These are phyloP conservation scores for Microbotryum scabiosae DNA, from an alignment of 1,284 basidiomycete species.

Conservation along the genomic window DNA sequence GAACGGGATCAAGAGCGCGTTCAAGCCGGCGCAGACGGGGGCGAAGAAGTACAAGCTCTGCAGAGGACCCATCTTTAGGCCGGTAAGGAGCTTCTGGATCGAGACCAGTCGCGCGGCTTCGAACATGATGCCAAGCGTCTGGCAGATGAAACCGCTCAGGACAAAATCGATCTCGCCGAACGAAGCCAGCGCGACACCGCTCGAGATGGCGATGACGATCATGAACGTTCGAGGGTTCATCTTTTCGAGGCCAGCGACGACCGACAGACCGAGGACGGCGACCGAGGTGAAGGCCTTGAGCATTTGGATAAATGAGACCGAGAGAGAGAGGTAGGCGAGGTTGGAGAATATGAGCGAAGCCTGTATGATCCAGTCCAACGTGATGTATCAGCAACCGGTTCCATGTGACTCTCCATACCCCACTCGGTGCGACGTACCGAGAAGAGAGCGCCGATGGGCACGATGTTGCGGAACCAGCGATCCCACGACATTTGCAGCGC, in stretches of 20 bases:
- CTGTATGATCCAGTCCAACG: too few species aligned
- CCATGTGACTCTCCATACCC: too few species aligned
- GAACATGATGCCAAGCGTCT: slow-evolving; percentile 43
- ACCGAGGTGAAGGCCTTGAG: slow-evolving; percentile 43
- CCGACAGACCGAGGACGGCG: slow-evolving; percentile 35
- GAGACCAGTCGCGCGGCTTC: slow-evolving; percentile 45
- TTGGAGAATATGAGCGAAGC: slow-evolving; percentile 45
- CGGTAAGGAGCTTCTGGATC: slow-evolving; percentile 46
- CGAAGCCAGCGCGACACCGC: slow-evolving; percentile 41
- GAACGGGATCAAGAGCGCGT: slow-evolving; percentile 43
- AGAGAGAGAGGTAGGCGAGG: slow-evolving; percentile 45
- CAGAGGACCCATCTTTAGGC: slow-evolving; percentile 45
- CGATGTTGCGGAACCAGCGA: slow-evolving; percentile 40
- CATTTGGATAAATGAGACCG: slow-evolving; percentile 46
- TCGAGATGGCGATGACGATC: slow-evolving; percentile 44
- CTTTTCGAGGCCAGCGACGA: slow-evolving; percentile 36
- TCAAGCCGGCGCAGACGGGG: slow-evolving; percentile 44
- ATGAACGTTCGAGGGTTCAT: slow-evolving; percentile 36
- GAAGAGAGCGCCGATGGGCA: slow-evolving; percentile 46
- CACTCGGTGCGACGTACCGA: slow-evolving; percentile 21
- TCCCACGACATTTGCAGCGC: slow-evolving; percentile 37
- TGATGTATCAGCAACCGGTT: too few species aligned
- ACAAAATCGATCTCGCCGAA: slow-evolving; percentile 40
- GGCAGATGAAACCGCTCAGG: slow-evolving; percentile 42
- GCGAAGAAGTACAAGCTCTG: slow-evolving; percentile 45